phyloP scores from a whole-genome alignment of 2,329 filamentous ascomycete genomes.

The Fusarium mundagurra region DNA sequence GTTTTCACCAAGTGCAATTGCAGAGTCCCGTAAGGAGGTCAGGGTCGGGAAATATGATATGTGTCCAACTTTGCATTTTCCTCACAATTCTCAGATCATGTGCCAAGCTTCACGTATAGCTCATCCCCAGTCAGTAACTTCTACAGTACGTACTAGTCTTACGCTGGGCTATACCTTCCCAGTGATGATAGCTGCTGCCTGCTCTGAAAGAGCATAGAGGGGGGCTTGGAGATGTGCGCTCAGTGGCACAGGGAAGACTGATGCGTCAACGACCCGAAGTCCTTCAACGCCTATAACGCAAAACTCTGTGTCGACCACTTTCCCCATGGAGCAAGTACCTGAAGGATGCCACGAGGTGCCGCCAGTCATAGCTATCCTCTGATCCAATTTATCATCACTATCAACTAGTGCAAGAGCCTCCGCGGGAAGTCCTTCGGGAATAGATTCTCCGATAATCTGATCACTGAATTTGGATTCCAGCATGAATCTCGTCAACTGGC shows the following conservation, averaged over 20 bases:
- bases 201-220: conserved; percentile 49
- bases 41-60: not conserved
- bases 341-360: conserved; percentile 63
- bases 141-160: accelerated
- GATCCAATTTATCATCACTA: conserved; percentile 33
- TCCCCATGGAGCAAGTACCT: conserved; percentile 64
- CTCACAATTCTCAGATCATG: not conserved
- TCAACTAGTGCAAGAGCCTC: conserved; percentile 30
- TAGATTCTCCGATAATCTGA: conserved; percentile 34
- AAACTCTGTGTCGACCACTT: conserved; percentile 65
- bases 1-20: not conserved
- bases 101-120: not conserved
- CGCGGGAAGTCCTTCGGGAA: conserved; percentile 21
- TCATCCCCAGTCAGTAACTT: not conserved
- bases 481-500: conserved; percentile 38
- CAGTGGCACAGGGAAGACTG: conserved; percentile 46
- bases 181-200: conserved; percentile 43
- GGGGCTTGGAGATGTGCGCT: conserved; percentile 46
- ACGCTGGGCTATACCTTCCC: not conserved
- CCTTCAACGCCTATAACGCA: conserved; percentile 57
- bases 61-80: not conserved
- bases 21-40: not conserved
- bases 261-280: conserved; percentile 49
- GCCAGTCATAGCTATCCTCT: conserved; percentile 31
- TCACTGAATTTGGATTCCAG: conserved; percentile 30